Conservation (phyloP, 2,329 filamentous ascomycete species). For the Colletotrichum ledebouriae region DNA sequence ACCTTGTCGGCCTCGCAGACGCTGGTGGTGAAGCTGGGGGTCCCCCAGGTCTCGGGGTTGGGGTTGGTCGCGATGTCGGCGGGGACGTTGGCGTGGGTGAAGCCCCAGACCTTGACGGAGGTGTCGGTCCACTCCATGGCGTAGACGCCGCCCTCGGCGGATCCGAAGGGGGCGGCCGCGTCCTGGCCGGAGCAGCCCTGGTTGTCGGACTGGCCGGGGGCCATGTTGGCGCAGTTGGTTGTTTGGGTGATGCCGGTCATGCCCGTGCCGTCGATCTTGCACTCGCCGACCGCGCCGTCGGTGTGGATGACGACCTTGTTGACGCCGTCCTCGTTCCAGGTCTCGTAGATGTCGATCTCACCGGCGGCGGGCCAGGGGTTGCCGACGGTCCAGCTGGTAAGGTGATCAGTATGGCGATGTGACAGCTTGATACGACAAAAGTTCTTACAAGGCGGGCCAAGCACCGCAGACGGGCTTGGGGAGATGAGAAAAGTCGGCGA, state of each 20-base stretch:
- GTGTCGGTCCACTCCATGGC: constrained; percentile 72
- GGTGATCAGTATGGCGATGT: neutral
- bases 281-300: constrained; percentile 51
- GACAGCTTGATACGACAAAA: neutral
- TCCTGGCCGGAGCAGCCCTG: constrained; percentile 59
- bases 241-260: constrained; percentile 52
- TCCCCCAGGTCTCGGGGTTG: constrained; percentile 46
- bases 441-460: constrained; percentile 76
- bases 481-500: constrained; percentile 78
- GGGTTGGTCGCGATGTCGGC: constrained; percentile 57
- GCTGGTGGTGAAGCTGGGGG: constrained; percentile 46
- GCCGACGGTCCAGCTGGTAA: constrained; percentile 62
- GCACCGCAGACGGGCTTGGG: constrained; percentile 75
- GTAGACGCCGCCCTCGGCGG: constrained; percentile 57
- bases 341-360: constrained; percentile 77
- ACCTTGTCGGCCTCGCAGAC: constrained; percentile 47
- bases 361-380: constrained; percentile 71
- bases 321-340: constrained; percentile 67
- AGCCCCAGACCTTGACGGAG: constrained; percentile 76
- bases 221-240: constrained; percentile 57
- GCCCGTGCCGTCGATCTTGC: constrained; percentile 49
- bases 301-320: constrained; percentile 74
- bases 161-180: constrained; percentile 55
- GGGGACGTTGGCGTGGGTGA: constrained; percentile 68
- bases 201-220: constrained; percentile 51